Percentiles rank a stretch among this genome's conserved stretches.
phyloP scores from a whole-genome alignment of 768 basidiomycete genomes.

The Naganishia friedmannii region DNA sequence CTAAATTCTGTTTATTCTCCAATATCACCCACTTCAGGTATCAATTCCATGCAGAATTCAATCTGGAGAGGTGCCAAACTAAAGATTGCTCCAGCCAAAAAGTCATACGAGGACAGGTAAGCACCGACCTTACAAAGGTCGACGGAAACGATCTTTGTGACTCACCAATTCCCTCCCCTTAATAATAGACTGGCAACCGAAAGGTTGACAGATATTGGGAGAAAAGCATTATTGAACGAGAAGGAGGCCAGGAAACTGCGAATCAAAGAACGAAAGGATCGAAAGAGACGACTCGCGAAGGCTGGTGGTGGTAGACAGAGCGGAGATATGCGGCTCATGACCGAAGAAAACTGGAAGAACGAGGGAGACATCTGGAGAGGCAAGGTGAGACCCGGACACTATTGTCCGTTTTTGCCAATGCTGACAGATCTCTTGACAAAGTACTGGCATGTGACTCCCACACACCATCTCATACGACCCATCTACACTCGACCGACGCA shows the following conservation, averaged over 20 bases:
- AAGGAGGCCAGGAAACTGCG: slow-evolving; percentile 18
- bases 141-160: not conserved
- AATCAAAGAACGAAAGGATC: slow-evolving; percentile 37
- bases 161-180: not conserved
- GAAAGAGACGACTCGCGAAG: slow-evolving; percentile 29
- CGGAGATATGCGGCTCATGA: slow-evolving; percentile 45
- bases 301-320: slow-evolving; percentile 43
- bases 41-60: slow-evolving; percentile 48
- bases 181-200: slow-evolving; percentile 33
- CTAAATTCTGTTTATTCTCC: not conserved
- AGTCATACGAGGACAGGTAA: slow-evolving; percentile 31
- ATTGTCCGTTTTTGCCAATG: slow-evolving; percentile 27
- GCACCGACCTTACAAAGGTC: not conserved
- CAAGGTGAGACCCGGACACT: slow-evolving; percentile 26
- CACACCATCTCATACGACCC: slow-evolving; percentile 40
- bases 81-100: slow-evolving; percentile 46
- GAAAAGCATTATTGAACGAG: slow-evolving; percentile 16
- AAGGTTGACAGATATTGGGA: slow-evolving; percentile 4
- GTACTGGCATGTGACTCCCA: slow-evolving; percentile 37
- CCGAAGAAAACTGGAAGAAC: slow-evolving; percentile 25
- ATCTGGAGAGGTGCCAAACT: slow-evolving; percentile 49
- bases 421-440: slow-evolving; percentile 9
- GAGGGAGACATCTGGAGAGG: slow-evolving; percentile 21
- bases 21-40: slow-evolving; percentile 33
- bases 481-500: slow-evolving; percentile 46